phyloP scores from a whole-genome alignment of 2,329 filamentous ascomycete species.

The Fusarium sp. region DNA sequence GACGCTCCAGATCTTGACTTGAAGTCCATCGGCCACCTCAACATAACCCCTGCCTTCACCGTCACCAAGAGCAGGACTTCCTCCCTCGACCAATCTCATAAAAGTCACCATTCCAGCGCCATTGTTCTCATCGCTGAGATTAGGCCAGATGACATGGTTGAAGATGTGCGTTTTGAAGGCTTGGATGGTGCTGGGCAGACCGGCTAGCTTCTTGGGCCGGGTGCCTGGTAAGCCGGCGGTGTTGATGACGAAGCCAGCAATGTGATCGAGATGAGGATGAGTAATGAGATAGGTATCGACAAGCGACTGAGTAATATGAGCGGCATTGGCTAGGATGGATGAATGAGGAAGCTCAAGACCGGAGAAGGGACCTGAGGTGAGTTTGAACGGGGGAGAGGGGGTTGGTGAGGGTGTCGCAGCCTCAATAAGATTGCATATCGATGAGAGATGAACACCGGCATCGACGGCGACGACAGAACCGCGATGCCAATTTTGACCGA shows the following conservation, averaged over 20 bases:
- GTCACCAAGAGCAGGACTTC: constrained; percentile 81
- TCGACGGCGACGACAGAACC: constrained; percentile 91
- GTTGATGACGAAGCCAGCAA: constrained; percentile 90
- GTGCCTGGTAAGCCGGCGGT: constrained; percentile 84
- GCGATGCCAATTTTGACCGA: constrained; percentile 78
- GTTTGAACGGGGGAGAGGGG: constrained; percentile 56
- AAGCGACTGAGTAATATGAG: constrained; percentile 77
- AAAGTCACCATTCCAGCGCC: constrained; percentile 93
- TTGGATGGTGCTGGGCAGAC: constrained; percentile 85
- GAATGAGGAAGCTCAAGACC: constrained; percentile 74
- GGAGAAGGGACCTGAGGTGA: constrained; percentile 76
- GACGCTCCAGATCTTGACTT: constrained; percentile 85
- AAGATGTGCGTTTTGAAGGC: constrained; percentile 95
- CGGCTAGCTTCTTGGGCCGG: constrained; percentile 84
- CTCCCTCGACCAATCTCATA: constrained; percentile 85
- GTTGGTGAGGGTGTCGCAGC: constrained; percentile 53
- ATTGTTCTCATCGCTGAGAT: constrained; percentile 93
- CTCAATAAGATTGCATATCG: constrained; percentile 81
- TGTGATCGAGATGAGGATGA: constrained; percentile 95
- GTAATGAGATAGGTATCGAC: constrained; percentile 92
- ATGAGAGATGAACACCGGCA: constrained; percentile 85
- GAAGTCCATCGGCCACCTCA: constrained; percentile 85
- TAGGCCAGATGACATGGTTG: constrained; percentile 98
- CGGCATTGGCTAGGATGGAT: constrained; percentile 77
- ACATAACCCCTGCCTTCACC: constrained; percentile 84